Percentiles rank a stretch among this genome's conserved stretches.
phyloP scores from a whole-genome alignment of 2,329 filamentous ascomycete genomes.

The Epichloe sp. region DNA sequence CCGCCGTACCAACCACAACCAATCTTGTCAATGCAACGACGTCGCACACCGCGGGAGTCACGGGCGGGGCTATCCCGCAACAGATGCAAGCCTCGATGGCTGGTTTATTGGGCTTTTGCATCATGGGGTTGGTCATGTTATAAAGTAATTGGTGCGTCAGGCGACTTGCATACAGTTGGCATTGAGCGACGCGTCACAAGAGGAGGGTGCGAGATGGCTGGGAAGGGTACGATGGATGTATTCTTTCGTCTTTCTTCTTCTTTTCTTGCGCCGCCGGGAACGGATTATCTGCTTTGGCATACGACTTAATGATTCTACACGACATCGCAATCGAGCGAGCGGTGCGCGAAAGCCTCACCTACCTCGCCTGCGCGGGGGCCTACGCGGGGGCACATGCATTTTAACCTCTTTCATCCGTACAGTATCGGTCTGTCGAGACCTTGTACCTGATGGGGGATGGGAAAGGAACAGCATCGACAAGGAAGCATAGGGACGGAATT shows the following conservation, averaged over 20 bases:
- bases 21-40: slow-evolving; percentile 15
- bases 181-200: not conserved
- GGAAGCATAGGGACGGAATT: not conserved
- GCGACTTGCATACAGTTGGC: slow-evolving; percentile 1
- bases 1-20: slow-evolving; percentile 7
- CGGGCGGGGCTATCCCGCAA: slow-evolving; percentile 19
- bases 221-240: not conserved
- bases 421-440: not conserved
- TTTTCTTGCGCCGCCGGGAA: not conserved
- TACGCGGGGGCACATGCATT: not conserved
- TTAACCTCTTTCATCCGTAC: not conserved
- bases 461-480: not conserved
- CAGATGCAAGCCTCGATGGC: slow-evolving; percentile 21
- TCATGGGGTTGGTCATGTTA: slow-evolving; percentile 23
- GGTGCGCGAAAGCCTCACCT: not conserved
- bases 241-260: not conserved
- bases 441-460: not conserved
- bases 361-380: not conserved
- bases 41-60: slow-evolving; percentile 14
- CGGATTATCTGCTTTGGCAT: not conserved
- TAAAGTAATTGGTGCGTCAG: slow-evolving; percentile 7
- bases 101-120: slow-evolving; percentile 24
- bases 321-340: slow-evolving; percentile 3
- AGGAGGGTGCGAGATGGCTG: not conserved
- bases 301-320: slow-evolving; percentile 6